A percentile compares a stretch with the other conserved stretches of the same genome.
phyloP scores from a whole-genome alignment of 106 monocot genomes.

The Iris macrosiphon region DNA sequence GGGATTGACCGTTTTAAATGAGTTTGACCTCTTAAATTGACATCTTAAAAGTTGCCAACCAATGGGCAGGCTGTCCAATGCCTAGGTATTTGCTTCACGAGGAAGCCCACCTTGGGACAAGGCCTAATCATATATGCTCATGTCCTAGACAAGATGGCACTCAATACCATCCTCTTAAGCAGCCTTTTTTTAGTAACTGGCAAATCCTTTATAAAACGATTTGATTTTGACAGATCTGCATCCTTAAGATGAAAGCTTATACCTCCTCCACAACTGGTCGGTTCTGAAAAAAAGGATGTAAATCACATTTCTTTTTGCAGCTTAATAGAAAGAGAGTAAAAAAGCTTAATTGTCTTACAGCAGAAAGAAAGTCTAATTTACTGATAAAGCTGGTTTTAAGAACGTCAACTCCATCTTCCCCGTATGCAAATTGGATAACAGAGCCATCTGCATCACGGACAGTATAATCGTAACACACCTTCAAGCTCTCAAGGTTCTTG shows the following conservation, averaged over 20 bases:
- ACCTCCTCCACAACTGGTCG: constrained; percentile 36
- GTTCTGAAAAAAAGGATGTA: constrained; percentile 45
- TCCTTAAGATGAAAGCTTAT: constrained; percentile 17
- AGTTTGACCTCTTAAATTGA: too few relatives aligned
- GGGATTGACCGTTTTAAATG: too few relatives aligned
- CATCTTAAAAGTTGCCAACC: too few relatives aligned
- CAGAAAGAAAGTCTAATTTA: constrained; percentile 47
- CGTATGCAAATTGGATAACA: constrained; percentile 78
- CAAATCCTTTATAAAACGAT: constrained; percentile 45
- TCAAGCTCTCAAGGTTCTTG: constrained; percentile 86
- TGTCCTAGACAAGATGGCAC: too few relatives aligned
- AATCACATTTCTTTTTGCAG: neutral
- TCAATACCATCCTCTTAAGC: too few relatives aligned
- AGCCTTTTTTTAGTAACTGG: too few relatives aligned
- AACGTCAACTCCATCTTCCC: constrained; percentile 97
- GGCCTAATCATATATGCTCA: too few relatives aligned
- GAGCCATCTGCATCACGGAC: constrained; percentile 97
- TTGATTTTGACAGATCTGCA: constrained; percentile 29
- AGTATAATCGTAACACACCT: constrained; percentile 89
- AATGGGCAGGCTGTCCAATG: too few relatives aligned
- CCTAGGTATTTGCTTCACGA: too few relatives aligned
- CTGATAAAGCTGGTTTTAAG: constrained; percentile 73
- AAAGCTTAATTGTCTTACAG: constrained; percentile 34
- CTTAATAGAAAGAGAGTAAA: neutral
- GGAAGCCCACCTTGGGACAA: too few relatives aligned